Evolutionary conservation across 495 filamentous ascomycete species (phyloP).

Genomic region (Podospora sp.): DNA sequence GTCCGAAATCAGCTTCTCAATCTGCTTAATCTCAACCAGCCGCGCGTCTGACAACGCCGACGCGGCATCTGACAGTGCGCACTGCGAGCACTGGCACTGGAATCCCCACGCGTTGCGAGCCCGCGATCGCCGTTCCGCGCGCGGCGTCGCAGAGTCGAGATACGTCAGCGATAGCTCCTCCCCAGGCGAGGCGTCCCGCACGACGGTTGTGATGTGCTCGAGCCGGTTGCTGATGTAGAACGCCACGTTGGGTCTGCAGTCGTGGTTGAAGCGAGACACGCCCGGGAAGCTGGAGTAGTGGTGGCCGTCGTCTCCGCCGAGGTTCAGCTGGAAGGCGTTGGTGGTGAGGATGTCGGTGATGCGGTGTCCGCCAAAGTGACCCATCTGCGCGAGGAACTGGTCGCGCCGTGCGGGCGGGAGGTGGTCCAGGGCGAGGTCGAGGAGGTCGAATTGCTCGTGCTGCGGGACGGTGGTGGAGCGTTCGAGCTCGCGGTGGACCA

Average conservation of each 20-base stretch:
- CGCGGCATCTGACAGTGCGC: slow-evolving; percentile 5
- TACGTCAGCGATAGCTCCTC: slow-evolving; percentile 39
- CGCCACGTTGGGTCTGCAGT: slow-evolving; percentile 36
- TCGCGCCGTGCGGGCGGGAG: slow-evolving; percentile 24
- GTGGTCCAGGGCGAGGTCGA: slow-evolving; percentile 28
- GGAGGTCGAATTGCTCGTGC: slow-evolving; percentile 20
- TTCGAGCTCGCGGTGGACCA: slow-evolving; percentile 28
- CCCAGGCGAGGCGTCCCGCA: slow-evolving; percentile 26
- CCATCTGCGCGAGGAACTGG: slow-evolving; percentile 24
- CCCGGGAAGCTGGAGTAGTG: slow-evolving; percentile 38
- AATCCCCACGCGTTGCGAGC: slow-evolving; percentile 22
- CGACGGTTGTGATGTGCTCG: slow-evolving; percentile 28
- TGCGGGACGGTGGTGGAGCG: slow-evolving; percentile 19
- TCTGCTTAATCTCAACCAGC: slow-evolving; percentile 27
- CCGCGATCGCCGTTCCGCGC: slow-evolving; percentile 23
- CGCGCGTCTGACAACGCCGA: slow-evolving; percentile 29
- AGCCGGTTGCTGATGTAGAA: slow-evolving; percentile 28
- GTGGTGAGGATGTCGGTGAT: slow-evolving; percentile 33
- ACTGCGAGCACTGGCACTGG: slow-evolving; percentile 28
- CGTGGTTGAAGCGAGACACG: slow-evolving; percentile 33
- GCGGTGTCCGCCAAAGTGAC: slow-evolving; percentile 25
- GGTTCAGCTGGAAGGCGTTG: slow-evolving; percentile 35
- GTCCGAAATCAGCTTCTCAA: slow-evolving; percentile 30
- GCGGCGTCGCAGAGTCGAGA: slow-evolving; percentile 23
- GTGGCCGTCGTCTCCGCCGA: slow-evolving; percentile 25